Base-by-base conservation (phyloP, 371 early-diverging fungal genomes). In the Paraphysoderma sedebokerense region DNA sequence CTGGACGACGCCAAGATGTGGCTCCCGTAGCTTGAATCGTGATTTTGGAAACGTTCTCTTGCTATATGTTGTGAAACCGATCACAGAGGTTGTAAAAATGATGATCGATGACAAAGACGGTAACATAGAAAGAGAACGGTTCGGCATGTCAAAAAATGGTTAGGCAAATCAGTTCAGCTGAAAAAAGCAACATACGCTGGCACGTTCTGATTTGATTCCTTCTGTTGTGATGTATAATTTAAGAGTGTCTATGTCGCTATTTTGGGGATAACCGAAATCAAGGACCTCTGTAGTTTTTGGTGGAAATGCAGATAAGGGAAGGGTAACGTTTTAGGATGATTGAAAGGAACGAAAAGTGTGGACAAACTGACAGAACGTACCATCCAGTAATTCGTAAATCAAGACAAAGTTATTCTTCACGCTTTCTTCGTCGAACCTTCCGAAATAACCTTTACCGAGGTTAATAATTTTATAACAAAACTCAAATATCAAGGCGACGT, bases 21-120 rank as follows among this genome's bases (percentile, higher is more conserved):
- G 90, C 87, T 13, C 87, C 86, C 13, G 90, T 90, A 28, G 88
- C 86, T 48, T 90, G 88, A 47, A 86, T 85, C 1, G 90, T 86
- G 50, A 90, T 86, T 53, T 78, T 67, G 31, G 82, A 73, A 19
- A 82, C 81, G 44, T 79, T 77, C 35, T 76, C 80, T 47, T 55
- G 58, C 61, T 62, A 38, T 4, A 15, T 27, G 5, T 6, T 23
- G 24, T 34, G 22, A 52, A 29, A 40, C 17, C 40, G 17, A n/a
- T n/a, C n/a, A n/a, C n/a, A n/a, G n/a, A n/a, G 35, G 35, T 12
- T n/a, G 35, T 34, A 12, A 12, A 34, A 34, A 34, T 12, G n/a
- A n/a, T n/a, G 35, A n/a, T n/a, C n/a, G n/a, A n/a, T n/a, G n/a
- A n/a, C n/a, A n/a, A n/a, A n/a, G n/a, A n/a, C n/a, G n/a, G n/a